Base-by-base conservation (phyloP, 805 yeast genomes). In the Candida parachauliodes region DNA sequence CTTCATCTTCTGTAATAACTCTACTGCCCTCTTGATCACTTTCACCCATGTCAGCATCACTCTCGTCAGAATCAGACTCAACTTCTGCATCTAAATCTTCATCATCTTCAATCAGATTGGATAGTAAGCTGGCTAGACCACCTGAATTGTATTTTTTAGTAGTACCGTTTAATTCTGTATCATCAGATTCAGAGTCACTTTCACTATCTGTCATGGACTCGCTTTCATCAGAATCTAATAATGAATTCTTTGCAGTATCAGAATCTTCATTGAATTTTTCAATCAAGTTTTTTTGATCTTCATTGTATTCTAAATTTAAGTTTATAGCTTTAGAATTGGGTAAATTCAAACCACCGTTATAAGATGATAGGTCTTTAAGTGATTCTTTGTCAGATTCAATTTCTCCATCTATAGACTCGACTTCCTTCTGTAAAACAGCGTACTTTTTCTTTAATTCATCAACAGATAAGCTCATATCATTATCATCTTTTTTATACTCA, bases 391-490 rank as follows among this genome's bases (percentile, higher is more conserved):
- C 50, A 14, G 42, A 43, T 8, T 32, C 36, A 15, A 37, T 44
- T 18, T 38, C 41, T 10, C 31, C 41, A 9, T 34, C 40, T 4
- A 39, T 35, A 2, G 40, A 37, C 11, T 36, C 37, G 3, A 45
- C 43, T 15, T 39, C 22, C 3, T 49, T 49, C 18, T 65, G 60
- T 40, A 79, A 41, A 26, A 63, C 54, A 15, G 77, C 70, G 49
- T 83, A 79, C 55, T 83, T 80, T 43, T 68, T 65, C 31, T 65
- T 62, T 46, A 80, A 67, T 50, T 77, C 75, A 29, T 78, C 83
- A 1, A 79, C 68, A 0, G 81, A 60, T 28, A 81, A 59, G 19
- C 70, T 59, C 45, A 65, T 66, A 45, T 79, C 86, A 30, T 66
- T 70, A 5, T 54, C 57, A 20, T 46, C 59, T 15, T 45, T 32